Base-by-base conservation (phyloP, 1,284 basidiomycete species). In the Flammula alnicola region DNA sequence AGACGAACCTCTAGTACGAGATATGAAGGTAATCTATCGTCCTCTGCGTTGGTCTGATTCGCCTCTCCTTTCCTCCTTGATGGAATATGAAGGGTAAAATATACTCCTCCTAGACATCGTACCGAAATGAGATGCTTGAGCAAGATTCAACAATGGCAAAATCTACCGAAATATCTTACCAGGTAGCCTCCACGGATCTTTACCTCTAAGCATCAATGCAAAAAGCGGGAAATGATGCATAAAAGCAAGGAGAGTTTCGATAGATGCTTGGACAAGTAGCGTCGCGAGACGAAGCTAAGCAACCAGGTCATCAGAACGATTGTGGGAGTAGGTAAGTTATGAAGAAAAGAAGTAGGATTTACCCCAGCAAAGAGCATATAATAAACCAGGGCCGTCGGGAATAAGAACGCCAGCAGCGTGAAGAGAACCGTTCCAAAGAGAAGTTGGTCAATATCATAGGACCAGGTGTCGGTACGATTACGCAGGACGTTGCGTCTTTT, bases 391-490 rank as follows among this genome's bases (percentile, higher is more conserved):
- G 96, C 83, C 0, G 97, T 98, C 1, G 97, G 96, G 49, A 93
- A 88, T 4, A 98, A 76, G 66, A 99, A 98, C 0, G 88, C 84
- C 3, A 93, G 79, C 12, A 98, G 78, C 0, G 95, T 98, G 72
- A 99, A 98, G 19, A 99, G 76, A 35, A 99, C 88, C 0, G 96
- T 96, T 11, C 96, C 96, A 23, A 99, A 86, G 23, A 98, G 77
- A 9, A 98, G 79, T 66, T 98, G 95, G 66, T 99, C 96, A 20
- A 96, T 77, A 55, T 96, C 92, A 64, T 98, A 98, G 56, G 88
- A 83, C 79, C 91, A 94, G 7, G 88, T 83, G 65, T 99, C 95
- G 5, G 87, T 85, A 23, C 95, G 84, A 40, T 86, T 78, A 38
- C 93, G 80, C 22, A 98, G 74, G 20, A 88, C 79, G 63, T 97